A percentile compares a stretch with the other conserved stretches of the same genome.
phyloP scores from a whole-genome alignment of 2,329 filamentous ascomycete genomes.

The Claviceps fusiformis region DNA sequence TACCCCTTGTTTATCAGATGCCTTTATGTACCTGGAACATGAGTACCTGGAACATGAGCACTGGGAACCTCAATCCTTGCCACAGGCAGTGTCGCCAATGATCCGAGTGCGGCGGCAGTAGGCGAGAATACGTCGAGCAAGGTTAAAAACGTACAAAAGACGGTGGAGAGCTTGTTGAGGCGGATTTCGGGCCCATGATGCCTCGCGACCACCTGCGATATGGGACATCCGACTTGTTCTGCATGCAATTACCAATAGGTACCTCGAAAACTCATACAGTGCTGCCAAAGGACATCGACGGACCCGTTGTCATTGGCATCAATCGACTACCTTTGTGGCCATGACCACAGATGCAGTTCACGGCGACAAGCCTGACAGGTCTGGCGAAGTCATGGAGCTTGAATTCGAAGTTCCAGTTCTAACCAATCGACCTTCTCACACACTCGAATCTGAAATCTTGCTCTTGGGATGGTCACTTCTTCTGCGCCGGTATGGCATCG shows the following conservation, averaged over 20 bases:
- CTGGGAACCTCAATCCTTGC: background rate
- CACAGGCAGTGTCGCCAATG: background rate
- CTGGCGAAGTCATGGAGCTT: background rate
- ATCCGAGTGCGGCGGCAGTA: background rate
- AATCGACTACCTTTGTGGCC: background rate
- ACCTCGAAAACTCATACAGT: background rate
- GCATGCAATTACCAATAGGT: background rate
- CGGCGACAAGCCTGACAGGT: background rate
- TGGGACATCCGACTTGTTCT: background rate
- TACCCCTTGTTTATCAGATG: background rate
- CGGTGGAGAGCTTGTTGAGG: background rate
- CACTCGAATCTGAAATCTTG: background rate
- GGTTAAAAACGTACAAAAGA: background rate
- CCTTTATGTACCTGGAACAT: background rate
- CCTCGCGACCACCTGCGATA: background rate
- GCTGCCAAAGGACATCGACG: background rate
- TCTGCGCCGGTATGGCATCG: background rate
- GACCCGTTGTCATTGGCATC: background rate
- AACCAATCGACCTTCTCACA: background rate
- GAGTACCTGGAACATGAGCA: background rate
- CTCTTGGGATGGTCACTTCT: constrained; percentile 1
- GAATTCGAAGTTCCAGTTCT: background rate
- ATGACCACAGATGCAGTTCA: background rate
- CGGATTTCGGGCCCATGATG: background rate
- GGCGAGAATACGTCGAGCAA: too few relatives aligned